A percentile compares a stretch with the other conserved stretches of the same genome.
Evolutionary conservation across 129 eudicot species (phyloP).

Genomic region (Gnaphalium uliginosum): DNA sequence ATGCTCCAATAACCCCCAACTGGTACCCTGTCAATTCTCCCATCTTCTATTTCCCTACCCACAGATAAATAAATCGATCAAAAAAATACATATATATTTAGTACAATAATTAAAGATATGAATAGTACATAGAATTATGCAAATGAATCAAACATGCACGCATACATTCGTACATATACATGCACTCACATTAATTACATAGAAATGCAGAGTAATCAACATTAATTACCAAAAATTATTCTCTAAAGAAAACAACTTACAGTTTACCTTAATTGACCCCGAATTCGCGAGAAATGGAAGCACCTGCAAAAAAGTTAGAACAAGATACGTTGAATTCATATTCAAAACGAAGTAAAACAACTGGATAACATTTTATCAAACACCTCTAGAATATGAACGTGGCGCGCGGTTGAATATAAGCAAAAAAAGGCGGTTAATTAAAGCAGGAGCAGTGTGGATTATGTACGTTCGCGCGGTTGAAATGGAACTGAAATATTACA

Average conservation of each 20-base stretch:
- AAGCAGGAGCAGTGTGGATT: background rate
- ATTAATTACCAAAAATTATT: background rate
- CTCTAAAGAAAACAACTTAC: background rate
- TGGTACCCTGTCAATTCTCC: conserved; percentile 76
- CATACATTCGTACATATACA: background rate
- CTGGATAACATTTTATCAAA: background rate
- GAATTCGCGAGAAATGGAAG: conserved; percentile 1
- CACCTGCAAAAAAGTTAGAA: conserved; percentile 2
- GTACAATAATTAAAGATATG: too few species aligned
- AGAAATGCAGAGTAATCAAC: background rate
- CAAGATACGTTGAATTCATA: background rate
- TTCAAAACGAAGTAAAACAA: background rate
- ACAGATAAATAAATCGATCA: background rate
- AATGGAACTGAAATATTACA: background rate
- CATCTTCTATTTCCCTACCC: conserved; percentile 45
- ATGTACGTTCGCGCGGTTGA: background rate
- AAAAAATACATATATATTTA: too few species aligned
- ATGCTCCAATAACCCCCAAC: conserved; percentile 86
- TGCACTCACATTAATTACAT: background rate
- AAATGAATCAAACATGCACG: too few species aligned
- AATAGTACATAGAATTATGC: background rate
- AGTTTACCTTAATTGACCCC: conserved; percentile 23
- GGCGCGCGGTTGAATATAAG: background rate
- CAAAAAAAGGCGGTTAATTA: conserved; percentile 8
- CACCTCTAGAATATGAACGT: too few species aligned